phyloP scores from a whole-genome alignment of 2,329 filamentous ascomycete species.

The Penicillium decumbens region DNA sequence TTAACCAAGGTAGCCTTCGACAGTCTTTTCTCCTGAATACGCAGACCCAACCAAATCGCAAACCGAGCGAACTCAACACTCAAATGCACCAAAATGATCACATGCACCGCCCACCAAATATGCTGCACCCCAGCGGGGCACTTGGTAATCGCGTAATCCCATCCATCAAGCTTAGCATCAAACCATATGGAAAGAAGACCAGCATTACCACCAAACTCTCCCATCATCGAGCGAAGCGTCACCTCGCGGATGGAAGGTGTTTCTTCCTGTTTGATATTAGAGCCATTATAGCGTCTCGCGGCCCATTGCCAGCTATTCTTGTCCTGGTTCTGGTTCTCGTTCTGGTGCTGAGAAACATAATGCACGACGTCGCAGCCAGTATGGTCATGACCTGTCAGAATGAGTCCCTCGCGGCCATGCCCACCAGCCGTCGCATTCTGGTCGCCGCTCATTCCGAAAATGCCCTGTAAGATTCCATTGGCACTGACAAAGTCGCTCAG shows the following conservation, averaged over 20 bases:
- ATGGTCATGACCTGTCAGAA: conserved; percentile 93
- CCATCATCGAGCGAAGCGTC: conserved; percentile 98
- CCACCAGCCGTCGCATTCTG: conserved; percentile 56
- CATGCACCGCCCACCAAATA: conserved; percentile 88
- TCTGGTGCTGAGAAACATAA: conserved; percentile 56
- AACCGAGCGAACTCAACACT: conserved; percentile 25
- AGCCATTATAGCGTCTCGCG: conserved; percentile 29
- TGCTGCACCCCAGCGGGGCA: conserved; percentile 82
- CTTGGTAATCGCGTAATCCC: conserved; percentile 73
- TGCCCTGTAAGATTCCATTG: conserved; percentile 71
- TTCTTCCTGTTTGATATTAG: conserved; percentile 3
- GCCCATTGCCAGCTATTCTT: conserved; percentile 32
- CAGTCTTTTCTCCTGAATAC: neutral
- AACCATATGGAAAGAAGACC: conserved; percentile 89
- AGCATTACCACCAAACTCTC: conserved; percentile 85
- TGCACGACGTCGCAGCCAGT: conserved; percentile 89
- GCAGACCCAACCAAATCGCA: conserved; percentile 1
- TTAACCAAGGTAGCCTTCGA: neutral
- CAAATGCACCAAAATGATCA: conserved; percentile 57
- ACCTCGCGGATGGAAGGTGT: conserved; percentile 66
- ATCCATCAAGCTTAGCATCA: conserved; percentile 61
- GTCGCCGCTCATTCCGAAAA: conserved; percentile 72
- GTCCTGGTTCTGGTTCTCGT: conserved; percentile 26
- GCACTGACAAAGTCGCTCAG: conserved; percentile 66
- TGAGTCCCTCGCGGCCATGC: conserved; percentile 65